Percentiles rank a stretch among this genome's conserved stretches.
phyloP scores from a whole-genome alignment of 345 rosid genomes.

The Mallotus nudiflorus region DNA sequence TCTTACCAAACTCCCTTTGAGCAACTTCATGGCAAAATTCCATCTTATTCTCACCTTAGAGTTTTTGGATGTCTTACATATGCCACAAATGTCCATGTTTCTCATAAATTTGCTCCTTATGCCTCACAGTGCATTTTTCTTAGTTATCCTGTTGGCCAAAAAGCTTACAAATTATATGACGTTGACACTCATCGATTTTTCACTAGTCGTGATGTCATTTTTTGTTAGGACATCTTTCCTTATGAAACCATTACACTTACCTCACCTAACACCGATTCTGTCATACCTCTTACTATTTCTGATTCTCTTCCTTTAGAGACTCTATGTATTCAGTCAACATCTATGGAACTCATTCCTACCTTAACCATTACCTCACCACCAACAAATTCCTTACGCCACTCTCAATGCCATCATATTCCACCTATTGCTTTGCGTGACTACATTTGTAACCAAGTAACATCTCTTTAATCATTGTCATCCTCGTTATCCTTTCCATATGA shows the following conservation, averaged over 20 bases:
- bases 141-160: not conserved
- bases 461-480: not conserved
- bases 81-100: not conserved
- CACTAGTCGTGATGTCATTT: not conserved
- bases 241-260: not conserved
- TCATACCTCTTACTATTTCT: too few species aligned
- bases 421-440: not conserved
- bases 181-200: not conserved
- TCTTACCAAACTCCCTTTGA: not conserved
- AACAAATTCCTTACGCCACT: too few species aligned
- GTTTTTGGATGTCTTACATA: not conserved
- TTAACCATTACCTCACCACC: not conserved
- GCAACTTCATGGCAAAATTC: not conserved
- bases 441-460: not conserved
- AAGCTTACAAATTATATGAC: constrained; percentile 10
- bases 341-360: too few species aligned
- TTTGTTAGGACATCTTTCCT: not conserved
- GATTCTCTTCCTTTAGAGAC: too few species aligned
- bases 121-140: not conserved
- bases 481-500: not conserved
- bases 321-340: too few species aligned
- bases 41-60: not conserved
- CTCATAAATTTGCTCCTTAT: not conserved
- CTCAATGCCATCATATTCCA: too few species aligned
- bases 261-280: not conserved